These are phyloP conservation scores for Pythium phragmiticola DNA, from an alignment of 352 stramenopile genomes.

Conservation along the genomic window DNA sequence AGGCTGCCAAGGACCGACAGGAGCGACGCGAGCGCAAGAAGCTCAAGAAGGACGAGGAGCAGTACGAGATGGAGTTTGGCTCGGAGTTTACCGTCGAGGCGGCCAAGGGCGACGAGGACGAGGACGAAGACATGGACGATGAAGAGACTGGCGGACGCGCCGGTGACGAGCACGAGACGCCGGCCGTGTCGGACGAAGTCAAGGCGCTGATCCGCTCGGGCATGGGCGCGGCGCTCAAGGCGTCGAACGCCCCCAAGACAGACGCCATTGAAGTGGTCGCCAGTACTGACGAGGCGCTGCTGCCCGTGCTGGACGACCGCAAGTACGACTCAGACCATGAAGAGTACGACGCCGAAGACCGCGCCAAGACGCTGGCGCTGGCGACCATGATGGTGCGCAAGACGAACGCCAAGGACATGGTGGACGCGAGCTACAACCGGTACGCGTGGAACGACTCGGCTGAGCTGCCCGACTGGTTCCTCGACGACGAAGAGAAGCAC, in stretches of 20 bases:
- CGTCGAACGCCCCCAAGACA: neutral
- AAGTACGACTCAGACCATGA: constrained; percentile 96
- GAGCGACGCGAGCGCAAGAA: constrained; percentile 84
- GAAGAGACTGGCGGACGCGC: constrained; percentile 19
- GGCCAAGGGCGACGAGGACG: constrained; percentile 21
- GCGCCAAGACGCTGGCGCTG: constrained; percentile 94
- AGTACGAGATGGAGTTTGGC: constrained; percentile 81
- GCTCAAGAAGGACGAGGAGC: constrained; percentile 79
- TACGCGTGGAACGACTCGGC: constrained; percentile 98
- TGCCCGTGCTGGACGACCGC: constrained; percentile 82
- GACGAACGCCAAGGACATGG: constrained; percentile 96
- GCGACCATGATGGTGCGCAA: constrained; percentile 98
- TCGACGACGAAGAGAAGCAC: constrained; percentile 95
- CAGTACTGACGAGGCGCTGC: constrained; percentile 29
- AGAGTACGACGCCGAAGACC: constrained; percentile 97
- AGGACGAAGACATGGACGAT: constrained; percentile 46
- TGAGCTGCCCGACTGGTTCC: constrained; percentile 98
- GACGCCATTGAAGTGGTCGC: constrained; percentile 50
- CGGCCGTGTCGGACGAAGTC: constrained; percentile 48
- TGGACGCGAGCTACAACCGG: constrained; percentile 99
- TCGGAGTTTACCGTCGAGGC: constrained; percentile 64
- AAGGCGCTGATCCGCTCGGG: constrained; percentile 84
- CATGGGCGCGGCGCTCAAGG: constrained; percentile 65
- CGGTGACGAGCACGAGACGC: constrained; percentile 14
- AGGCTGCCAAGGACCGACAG: constrained; percentile 92